Base-by-base conservation (phyloP, 371 early-diverging fungal genomes). In the Rhizopus microsporus region DNA sequence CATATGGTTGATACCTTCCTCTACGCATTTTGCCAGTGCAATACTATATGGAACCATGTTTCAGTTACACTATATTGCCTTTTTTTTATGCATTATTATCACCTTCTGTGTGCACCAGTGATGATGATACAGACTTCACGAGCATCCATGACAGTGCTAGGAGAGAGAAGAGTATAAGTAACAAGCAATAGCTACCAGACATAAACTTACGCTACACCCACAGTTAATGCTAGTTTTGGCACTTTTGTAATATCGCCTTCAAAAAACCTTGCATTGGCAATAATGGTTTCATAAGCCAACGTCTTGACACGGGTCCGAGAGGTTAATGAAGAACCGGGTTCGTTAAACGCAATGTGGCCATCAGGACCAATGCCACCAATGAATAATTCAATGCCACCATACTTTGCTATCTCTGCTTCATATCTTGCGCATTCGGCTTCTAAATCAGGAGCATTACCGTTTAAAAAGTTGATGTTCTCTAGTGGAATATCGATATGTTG, bases 331-430 rank as follows among this genome's bases (percentile, higher is more conserved):
- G 91, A 91, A n/a, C 94, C 94, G 8, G 94, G 94, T 64, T 93
- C 94, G 62, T 93, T 93, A 62, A 93, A 93, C 9, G 94, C 94
- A 68, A 93, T 92, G 63, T 93, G 94, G 35, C 94, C 94, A 68
- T 93, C 94, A 3, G 94, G 93, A 6, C 94, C 94, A 54, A 93
- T 91, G 23, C 87, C 92, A 34, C 91, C 87, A 54, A 91, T 63
- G 68, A 91, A 92, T 38, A 91, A 78, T 71, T 92, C 94, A 44
- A 93, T 89, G 12, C 94, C 94, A 44, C 94, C 94, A 23, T 84
- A 81, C 4, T 78, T 75, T 10, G 78, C 78, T 45, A 93, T 93
- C 65, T 84, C 86, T 44, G 86, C 88, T 67, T 93, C 94, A 53
- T 84, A 93, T 30, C 82, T 78, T 57, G 77, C 72, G 68, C 94